These are phyloP conservation scores for Jaltomata sinuosa DNA, from an alignment of 257 asterid genomes.

Conservation along the genomic window DNA sequence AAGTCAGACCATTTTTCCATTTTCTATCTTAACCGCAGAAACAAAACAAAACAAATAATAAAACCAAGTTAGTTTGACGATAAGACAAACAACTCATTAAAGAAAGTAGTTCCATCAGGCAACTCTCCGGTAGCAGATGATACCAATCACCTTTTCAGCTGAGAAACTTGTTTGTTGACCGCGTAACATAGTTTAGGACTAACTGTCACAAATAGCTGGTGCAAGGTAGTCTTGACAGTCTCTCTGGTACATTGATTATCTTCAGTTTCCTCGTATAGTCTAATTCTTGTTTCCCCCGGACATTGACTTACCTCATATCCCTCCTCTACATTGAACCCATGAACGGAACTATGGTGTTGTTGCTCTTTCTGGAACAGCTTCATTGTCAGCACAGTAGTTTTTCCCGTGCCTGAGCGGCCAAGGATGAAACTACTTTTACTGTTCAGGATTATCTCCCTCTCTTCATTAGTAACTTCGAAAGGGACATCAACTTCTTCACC, in stretches of 20 bases:
- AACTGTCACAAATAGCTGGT: slow-evolving; percentile 61
- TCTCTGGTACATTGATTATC: not conserved
- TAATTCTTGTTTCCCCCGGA: not conserved
- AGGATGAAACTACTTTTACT: slow-evolving; percentile 43
- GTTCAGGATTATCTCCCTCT: slow-evolving; percentile 34
- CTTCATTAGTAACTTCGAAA: slow-evolving; percentile 61
- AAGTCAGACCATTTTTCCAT: not conserved
- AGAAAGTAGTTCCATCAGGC: not conserved
- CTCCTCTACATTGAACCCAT: slow-evolving; percentile 10
- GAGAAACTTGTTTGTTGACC: slow-evolving; percentile 48
- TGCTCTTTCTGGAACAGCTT: slow-evolving; percentile 43
- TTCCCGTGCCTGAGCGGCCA: slow-evolving; percentile 75
- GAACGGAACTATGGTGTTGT: slow-evolving; percentile 25
- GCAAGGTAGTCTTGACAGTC: slow-evolving; percentile 15
- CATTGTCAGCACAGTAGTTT: slow-evolving; percentile 54
- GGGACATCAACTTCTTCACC: slow-evolving; percentile 47
- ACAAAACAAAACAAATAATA: not conserved
- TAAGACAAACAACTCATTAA: not conserved
- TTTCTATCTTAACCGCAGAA: not conserved
- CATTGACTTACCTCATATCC: too few relatives aligned
- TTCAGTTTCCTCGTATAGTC: not conserved
- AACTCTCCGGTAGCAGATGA: not conserved
- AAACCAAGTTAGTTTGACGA: not conserved
- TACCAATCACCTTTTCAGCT: slow-evolving; percentile 40
- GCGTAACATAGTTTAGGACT: slow-evolving; percentile 66